A percentile compares a stretch with the other conserved stretches of the same genome.
Conservation (phyloP, 1,284 basidiomycete genomes). For the Tremellales sp. region DNA sequence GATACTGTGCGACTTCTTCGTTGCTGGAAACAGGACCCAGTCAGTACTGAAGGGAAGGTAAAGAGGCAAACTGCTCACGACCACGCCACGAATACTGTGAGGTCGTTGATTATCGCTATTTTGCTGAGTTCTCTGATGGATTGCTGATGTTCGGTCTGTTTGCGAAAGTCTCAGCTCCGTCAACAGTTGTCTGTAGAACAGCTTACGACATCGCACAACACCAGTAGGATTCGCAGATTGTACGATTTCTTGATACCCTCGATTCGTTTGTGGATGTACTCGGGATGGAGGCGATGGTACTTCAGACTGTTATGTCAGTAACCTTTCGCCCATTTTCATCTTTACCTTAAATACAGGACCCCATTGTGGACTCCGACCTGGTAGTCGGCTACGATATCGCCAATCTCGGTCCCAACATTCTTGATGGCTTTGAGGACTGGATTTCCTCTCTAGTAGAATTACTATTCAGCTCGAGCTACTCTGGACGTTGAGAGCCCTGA, state of each 20-base stretch:
- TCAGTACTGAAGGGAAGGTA: not conserved
- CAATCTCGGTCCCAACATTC: conserved; percentile 89
- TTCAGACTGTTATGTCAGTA: conserved; percentile 61
- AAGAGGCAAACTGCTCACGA: conserved; percentile 60
- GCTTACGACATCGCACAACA: conserved; percentile 87
- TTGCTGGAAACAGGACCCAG: conserved; percentile 52
- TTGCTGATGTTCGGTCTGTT: conserved; percentile 81
- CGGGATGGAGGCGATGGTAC: conserved; percentile 95
- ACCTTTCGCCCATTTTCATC: not conserved
- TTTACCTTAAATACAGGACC: conserved; percentile 84
- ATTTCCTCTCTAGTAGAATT: conserved; percentile 74
- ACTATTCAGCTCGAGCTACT: conserved; percentile 5
- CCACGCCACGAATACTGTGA: conserved; percentile 90
- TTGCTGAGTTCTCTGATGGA: conserved; percentile 91
- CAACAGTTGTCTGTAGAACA: not conserved
- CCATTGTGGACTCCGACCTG: conserved; percentile 94
- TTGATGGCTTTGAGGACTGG: conserved; percentile 78
- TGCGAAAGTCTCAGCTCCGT: not conserved
- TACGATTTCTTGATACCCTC: conserved; percentile 78
- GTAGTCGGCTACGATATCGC: conserved; percentile 89
- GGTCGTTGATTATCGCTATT: conserved; percentile 83
- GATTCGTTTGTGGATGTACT: conserved; percentile 90
- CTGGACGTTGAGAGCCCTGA: conserved; percentile 34
- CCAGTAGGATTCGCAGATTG: conserved; percentile 78
- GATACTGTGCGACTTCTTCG: conserved; percentile 89